Conservation (phyloP, 2,329 filamentous ascomycete genomes). For the Helotiales sp. region DNA sequence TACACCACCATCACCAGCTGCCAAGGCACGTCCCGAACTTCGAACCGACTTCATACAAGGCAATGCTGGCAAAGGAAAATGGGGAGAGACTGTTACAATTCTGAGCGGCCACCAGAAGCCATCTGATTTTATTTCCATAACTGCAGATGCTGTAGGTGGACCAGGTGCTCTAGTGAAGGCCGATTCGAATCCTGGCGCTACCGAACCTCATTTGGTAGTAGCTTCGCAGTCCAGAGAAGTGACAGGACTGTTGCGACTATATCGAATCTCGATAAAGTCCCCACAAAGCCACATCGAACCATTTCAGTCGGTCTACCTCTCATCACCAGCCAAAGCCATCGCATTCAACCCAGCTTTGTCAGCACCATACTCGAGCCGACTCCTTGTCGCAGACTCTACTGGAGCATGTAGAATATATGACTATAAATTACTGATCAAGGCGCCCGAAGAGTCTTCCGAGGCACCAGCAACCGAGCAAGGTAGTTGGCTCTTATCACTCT, state of each 20-base stretch:
- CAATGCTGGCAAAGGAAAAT: constrained; percentile 59
- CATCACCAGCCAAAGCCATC: constrained; percentile 53
- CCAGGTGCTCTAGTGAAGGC: constrained; percentile 33
- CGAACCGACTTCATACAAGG: constrained; percentile 51
- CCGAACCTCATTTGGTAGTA: constrained; percentile 51
- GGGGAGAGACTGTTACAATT: constrained; percentile 59
- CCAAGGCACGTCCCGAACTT: constrained; percentile 56
- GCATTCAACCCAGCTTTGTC: constrained; percentile 57
- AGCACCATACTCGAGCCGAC: constrained; percentile 49
- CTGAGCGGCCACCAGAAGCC: constrained; percentile 54
- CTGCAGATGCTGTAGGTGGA: constrained; percentile 38
- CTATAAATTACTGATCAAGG: constrained; percentile 53
- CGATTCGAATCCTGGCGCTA: constrained; percentile 17
- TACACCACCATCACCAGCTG: constrained; percentile 60
- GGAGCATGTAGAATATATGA: constrained; percentile 64
- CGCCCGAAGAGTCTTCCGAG: constrained; percentile 52
- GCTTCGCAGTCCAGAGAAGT: constrained; percentile 61
- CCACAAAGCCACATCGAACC: constrained; percentile 41
- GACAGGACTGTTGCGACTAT: constrained; percentile 57
- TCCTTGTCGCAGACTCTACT: constrained; percentile 55
- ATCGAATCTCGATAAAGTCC: constrained; percentile 51
- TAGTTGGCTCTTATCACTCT: constrained; percentile 64
- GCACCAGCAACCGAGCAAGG: constrained; percentile 45
- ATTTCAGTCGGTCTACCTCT: constrained; percentile 61
- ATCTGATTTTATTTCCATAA: constrained; percentile 57